phyloP scores from a whole-genome alignment of 2,329 filamentous ascomycete species.

The Scortechinia acanthostroma region DNA sequence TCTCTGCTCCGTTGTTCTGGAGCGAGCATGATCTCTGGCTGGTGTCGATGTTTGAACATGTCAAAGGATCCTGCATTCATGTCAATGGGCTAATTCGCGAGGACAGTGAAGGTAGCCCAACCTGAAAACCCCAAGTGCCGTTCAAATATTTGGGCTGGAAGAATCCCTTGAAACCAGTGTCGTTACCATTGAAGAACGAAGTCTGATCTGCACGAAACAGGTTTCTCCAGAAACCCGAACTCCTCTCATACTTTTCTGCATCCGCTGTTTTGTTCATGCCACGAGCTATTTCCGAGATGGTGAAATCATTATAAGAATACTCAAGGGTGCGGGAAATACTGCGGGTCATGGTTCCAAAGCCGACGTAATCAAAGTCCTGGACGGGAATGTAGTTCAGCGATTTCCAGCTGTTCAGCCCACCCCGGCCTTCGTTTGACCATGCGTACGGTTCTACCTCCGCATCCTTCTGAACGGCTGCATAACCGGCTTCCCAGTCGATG shows the following conservation, averaged over 20 bases:
- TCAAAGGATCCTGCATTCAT: conserved; percentile 66
- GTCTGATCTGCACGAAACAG: conserved; percentile 53
- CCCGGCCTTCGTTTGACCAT: conserved; percentile 66
- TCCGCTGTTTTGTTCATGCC: conserved; percentile 45
- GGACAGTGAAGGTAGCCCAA: background rate
- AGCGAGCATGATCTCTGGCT: conserved; percentile 49
- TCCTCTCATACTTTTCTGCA: conserved; percentile 46
- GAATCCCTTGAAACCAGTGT: conserved; percentile 65
- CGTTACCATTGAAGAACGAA: conserved; percentile 40
- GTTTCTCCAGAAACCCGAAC: conserved; percentile 61
- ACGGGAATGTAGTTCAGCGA: conserved; percentile 63
- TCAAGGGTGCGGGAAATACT: conserved; percentile 69
- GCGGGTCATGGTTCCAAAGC: conserved; percentile 62
- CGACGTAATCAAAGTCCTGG: conserved; percentile 54
- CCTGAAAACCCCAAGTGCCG: conserved; percentile 50
- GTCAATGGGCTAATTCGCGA: too few species aligned
- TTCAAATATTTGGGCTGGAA: conserved; percentile 65
- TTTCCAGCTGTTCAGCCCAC: conserved; percentile 69
- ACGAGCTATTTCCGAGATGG: conserved; percentile 54
- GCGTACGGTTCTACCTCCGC: conserved; percentile 64
- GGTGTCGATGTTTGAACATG: conserved; percentile 45
- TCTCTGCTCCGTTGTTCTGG: conserved; percentile 55
- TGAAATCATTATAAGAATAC: conserved; percentile 73
- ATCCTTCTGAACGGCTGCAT: conserved; percentile 66
- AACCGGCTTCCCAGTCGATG: conserved; percentile 53